Percentiles rank a stretch among this genome's conserved stretches.
Evolutionary conservation across 1,139 yeast species (phyloP).

Genomic region (Kluyveromyces sp.): DNA sequence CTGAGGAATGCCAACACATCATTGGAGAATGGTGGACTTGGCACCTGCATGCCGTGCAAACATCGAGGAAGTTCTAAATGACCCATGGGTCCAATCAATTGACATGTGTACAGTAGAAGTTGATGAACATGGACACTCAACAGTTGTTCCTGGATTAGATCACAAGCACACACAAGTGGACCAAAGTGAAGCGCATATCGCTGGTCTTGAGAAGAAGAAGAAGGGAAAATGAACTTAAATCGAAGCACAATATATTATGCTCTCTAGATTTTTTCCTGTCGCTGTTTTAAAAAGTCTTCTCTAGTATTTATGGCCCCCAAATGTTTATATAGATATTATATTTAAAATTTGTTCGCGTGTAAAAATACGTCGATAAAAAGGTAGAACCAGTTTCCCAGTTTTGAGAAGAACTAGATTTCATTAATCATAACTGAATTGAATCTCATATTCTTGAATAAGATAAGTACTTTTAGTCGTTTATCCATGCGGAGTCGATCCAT

Average conservation of each 20-base stretch:
- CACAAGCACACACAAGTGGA: constrained; percentile 86
- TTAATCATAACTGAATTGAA: too few relatives aligned
- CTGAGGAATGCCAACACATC: constrained; percentile 57
- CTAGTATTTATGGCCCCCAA: too few relatives aligned
- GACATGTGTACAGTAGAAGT: constrained; percentile 54
- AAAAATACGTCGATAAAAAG: too few relatives aligned
- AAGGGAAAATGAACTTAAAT: constrained; percentile 33
- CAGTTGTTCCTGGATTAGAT: constrained; percentile 37
- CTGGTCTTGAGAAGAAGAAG: constrained; percentile 77
- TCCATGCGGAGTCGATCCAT: too few relatives aligned
- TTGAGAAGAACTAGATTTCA: too few relatives aligned
- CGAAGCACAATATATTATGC: not conserved
- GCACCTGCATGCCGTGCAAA: constrained; percentile 85
- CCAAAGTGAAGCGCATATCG: constrained; percentile 91
- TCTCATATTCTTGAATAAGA: too few relatives aligned
- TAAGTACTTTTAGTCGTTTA: too few relatives aligned
- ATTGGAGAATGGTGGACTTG: constrained; percentile 66
- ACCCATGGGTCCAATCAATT: constrained; percentile 62
- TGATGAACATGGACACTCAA: constrained; percentile 35
- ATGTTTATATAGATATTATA: too few relatives aligned
- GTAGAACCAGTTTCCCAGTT: too few relatives aligned
- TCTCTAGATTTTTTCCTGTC: too few relatives aligned
- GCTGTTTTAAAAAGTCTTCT: too few relatives aligned
- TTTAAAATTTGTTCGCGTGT: too few relatives aligned
- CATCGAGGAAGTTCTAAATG: constrained; percentile 75